These are phyloP conservation scores for Luvunga scandens DNA, from an alignment of 345 rosid species.

Conservation along the genomic window DNA sequence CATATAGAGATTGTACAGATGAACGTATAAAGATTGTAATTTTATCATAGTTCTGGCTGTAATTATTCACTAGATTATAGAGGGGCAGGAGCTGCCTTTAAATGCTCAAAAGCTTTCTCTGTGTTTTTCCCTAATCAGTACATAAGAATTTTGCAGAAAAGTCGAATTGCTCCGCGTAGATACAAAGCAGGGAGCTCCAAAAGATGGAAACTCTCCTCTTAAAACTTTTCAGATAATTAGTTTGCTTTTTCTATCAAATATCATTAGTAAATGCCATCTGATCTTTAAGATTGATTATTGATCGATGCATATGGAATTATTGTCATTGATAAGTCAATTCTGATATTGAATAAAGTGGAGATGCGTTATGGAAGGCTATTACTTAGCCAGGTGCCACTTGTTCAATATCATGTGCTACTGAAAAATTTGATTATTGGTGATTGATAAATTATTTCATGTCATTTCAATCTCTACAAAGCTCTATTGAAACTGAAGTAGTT, in stretches of 20 bases:
- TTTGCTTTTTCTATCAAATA: background rate
- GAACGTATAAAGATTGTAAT: background rate
- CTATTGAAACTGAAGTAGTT: background rate
- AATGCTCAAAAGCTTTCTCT: background rate
- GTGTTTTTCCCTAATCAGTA: background rate
- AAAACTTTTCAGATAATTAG: conserved; percentile 79
- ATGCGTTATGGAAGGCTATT: background rate
- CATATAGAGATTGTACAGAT: background rate
- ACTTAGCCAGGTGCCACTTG: background rate
- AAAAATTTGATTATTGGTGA: background rate
- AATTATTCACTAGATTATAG: background rate
- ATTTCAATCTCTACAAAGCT: background rate
- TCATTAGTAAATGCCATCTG: background rate
- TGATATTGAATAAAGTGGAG: background rate
- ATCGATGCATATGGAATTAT: background rate
- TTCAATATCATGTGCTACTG: background rate
- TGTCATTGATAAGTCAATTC: background rate
- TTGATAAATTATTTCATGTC: background rate
- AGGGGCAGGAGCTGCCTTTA: background rate
- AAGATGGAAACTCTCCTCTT: conserved; percentile 81
- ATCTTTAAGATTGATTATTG: background rate
- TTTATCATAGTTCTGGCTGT: background rate
- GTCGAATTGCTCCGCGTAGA: conserved; percentile 90
- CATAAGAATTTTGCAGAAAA: too few relatives aligned
- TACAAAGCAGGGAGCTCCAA: conserved; percentile 93